These are phyloP conservation scores for Metarhizium humberi DNA, from an alignment of 2,329 filamentous ascomycete species.

Conservation along the genomic window DNA sequence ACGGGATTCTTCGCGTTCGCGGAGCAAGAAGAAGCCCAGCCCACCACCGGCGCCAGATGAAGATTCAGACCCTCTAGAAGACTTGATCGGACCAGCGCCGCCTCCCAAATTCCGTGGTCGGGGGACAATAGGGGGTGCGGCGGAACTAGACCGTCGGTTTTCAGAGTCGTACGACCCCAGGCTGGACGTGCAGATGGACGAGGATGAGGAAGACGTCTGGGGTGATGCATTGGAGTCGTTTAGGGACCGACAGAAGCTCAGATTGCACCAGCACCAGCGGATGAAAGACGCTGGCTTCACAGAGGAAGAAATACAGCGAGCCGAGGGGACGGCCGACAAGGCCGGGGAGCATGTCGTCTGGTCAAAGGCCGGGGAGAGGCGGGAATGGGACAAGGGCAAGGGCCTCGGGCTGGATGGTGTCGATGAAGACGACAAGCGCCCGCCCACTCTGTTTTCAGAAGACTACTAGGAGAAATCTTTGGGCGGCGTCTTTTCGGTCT, in stretches of 20 bases:
- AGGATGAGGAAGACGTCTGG: conserved; percentile 56
- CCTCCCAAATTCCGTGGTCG: conserved; percentile 52
- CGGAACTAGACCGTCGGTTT: conserved; percentile 75
- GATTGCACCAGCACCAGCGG: conserved; percentile 64
- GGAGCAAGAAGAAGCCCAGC: background rate
- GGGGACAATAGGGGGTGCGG: conserved; percentile 50
- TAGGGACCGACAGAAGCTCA: conserved; percentile 71
- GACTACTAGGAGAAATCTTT: conserved; percentile 1
- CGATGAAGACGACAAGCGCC: background rate
- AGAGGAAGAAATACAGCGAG: conserved; percentile 55
- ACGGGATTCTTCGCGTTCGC: background rate
- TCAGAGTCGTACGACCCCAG: conserved; percentile 52
- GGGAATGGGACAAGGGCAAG: conserved; percentile 54
- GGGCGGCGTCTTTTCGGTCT: background rate
- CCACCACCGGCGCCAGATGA: conserved; percentile 6
- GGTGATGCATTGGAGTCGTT: conserved; percentile 69
- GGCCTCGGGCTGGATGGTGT: conserved; percentile 7
- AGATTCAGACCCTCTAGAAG: conserved; percentile 62
- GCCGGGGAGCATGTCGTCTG: conserved; percentile 60
- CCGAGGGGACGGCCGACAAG: conserved; percentile 51
- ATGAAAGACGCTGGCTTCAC: conserved; percentile 71
- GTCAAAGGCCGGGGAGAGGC: conserved; percentile 56
- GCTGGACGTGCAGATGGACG: conserved; percentile 44
- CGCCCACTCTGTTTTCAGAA: conserved; percentile 8
- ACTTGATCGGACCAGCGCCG: conserved; percentile 67